Percentiles rank a stretch among this genome's conserved stretches.
These are phyloP conservation scores for Sporothrix humicola DNA, from an alignment of 2,329 filamentous ascomycete genomes.

Conservation along the genomic window DNA sequence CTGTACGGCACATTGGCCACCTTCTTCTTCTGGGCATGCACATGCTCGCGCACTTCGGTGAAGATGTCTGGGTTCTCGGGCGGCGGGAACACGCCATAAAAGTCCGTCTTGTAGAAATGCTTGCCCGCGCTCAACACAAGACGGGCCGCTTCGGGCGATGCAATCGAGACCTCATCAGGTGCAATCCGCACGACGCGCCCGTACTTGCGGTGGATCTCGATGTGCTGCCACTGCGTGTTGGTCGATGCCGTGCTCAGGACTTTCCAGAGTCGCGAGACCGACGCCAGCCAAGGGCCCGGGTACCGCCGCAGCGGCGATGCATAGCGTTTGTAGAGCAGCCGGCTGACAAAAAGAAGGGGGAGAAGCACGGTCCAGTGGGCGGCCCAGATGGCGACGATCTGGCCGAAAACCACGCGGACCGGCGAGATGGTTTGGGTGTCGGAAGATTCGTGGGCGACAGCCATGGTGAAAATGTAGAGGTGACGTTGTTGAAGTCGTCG, in stretches of 20 bases:
- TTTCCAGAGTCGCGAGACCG: slow-evolving; percentile 51
- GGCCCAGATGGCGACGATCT: slow-evolving; percentile 38
- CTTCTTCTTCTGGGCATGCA: slow-evolving; percentile 62
- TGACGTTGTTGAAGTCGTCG: slow-evolving; percentile 22
- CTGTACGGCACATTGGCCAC: slow-evolving; percentile 58
- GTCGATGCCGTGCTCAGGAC: slow-evolving; percentile 47
- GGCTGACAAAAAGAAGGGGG: slow-evolving; percentile 41
- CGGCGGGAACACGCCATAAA: slow-evolving; percentile 61
- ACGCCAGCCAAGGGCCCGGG: slow-evolving; percentile 46
- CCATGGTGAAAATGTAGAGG: slow-evolving; percentile 13
- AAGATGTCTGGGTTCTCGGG: slow-evolving; percentile 64
- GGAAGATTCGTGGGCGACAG: slow-evolving; percentile 34
- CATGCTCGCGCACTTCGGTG: slow-evolving; percentile 59
- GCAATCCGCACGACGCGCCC: slow-evolving; percentile 57
- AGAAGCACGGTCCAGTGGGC: slow-evolving; percentile 44
- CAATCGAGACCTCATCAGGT: slow-evolving; percentile 55
- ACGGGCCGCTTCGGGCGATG: slow-evolving; percentile 54
- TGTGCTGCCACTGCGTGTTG: slow-evolving; percentile 52
- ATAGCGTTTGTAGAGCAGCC: slow-evolving; percentile 44
- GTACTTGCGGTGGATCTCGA: slow-evolving; percentile 53
- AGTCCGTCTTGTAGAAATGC: slow-evolving; percentile 59
- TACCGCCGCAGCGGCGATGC: slow-evolving; percentile 46
- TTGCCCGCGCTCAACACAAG: slow-evolving; percentile 56
- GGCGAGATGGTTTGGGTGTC: slow-evolving; percentile 40
- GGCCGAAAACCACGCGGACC: slow-evolving; percentile 39